Conservation (phyloP, 306 rosid genomes). For the Vicia villosa region DNA sequence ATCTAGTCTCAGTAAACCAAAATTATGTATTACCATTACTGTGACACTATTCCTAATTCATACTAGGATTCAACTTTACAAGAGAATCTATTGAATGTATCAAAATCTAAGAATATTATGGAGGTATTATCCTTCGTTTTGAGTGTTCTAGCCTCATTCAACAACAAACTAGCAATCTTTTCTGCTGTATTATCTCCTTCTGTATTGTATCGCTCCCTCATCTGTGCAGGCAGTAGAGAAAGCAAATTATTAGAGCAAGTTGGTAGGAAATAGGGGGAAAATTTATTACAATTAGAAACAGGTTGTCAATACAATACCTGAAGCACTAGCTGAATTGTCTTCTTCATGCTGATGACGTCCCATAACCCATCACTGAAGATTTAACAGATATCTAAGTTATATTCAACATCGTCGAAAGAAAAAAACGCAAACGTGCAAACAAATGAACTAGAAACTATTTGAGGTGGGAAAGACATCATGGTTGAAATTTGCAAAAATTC, state of each 20-base stretch:
- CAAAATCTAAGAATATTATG: slow-evolving; percentile 91
- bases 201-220: slow-evolving; percentile 54
- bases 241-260: slow-evolving; percentile 23
- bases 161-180: slow-evolving; percentile 73
- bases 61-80: slow-evolving; percentile 83
- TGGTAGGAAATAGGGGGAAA: neutral
- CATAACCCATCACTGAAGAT: slow-evolving; percentile 90
- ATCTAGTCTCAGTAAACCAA: slow-evolving; percentile 21
- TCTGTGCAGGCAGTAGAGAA: slow-evolving; percentile 50
- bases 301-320: slow-evolving; percentile 54
- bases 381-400: slow-evolving; percentile 32
- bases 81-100: slow-evolving; percentile 49
- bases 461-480: neutral
- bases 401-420: slow-evolving; percentile 15
- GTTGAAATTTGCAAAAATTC: neutral
- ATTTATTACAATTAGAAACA: neutral
- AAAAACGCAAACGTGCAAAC: slow-evolving; percentile 2
- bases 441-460: neutral
- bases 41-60: slow-evolving; percentile 48
- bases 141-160: slow-evolving; percentile 89
- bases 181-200: slow-evolving; percentile 65
- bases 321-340: slow-evolving; percentile 74
- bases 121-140: slow-evolving; percentile 97
- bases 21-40: slow-evolving; percentile 39
- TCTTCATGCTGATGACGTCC: slow-evolving; percentile 82